Evolutionary conservation across 345 rosid species (phyloP), one percentile per base, ranked within the genome.

Genomic region (Pistacia vera): DNA sequence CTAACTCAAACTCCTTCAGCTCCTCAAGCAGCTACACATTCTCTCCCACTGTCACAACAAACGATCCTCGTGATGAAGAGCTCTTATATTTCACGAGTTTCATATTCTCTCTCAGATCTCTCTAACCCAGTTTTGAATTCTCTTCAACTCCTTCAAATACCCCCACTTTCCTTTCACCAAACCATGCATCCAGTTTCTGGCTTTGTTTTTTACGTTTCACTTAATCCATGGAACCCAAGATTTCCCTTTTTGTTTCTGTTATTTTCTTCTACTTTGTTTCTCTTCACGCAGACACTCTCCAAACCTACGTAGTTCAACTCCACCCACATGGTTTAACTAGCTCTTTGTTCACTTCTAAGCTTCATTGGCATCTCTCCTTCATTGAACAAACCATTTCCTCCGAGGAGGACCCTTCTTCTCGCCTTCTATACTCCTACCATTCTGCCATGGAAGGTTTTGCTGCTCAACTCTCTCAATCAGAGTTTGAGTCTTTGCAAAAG

Each of bases 21-120:
- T 73, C 84, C 79, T 63, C 82, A 61, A 54, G 18, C 56, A 78
- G 61, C 68, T 52, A 79, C 68, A 75, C 72, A 38, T 35, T 68
- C 81, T 83, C 82, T 61, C 54, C 16, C 61, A 69, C 87, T 85
- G 87, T 63, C 73, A 73, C 75, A 75, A 75, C 94, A 92, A 88
- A 86, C 79, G 88, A 91, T 89, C 85, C 97, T 82, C 98, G 98
- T 95, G 97, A 95, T 81, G 91, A 76, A 90, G 93, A 91, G 97
- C 98, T 90, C 92, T 91, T 83, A 76, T 62, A 69, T 83, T 88
- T 91, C 98, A 93, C 97, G 98, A 92, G 98, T 89, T 90, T 89
- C 97, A 80, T 86, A 83, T 81, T 87, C 90, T 78, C 72, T 25
- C 77, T 74, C 84, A 69, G 74, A 71, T 63, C 72, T 77, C 44